Percentiles rank a stretch among this genome's conserved stretches.
These are phyloP conservation scores for Euryodendron excelsum DNA, from an alignment of 148 eudicot species.

Conservation along the genomic window DNA sequence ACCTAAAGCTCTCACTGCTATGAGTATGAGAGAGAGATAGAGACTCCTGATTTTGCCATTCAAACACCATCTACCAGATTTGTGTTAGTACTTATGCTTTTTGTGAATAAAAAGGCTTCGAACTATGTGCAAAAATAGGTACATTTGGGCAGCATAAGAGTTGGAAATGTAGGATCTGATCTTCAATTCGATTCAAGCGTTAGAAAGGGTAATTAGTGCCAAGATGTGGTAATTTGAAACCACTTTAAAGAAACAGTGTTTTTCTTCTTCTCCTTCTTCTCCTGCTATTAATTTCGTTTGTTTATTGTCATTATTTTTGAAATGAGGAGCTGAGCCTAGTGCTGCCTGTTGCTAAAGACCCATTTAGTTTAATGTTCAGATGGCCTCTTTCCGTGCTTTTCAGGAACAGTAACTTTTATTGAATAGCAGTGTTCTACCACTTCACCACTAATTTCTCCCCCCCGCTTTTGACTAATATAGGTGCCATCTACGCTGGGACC, in stretches of 20 bases:
- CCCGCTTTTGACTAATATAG: constrained; percentile 39
- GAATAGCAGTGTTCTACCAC: not conserved
- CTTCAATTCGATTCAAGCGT: not conserved
- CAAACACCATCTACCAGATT: not conserved
- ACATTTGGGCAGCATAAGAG: not conserved
- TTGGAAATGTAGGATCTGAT: not conserved
- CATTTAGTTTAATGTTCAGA: not conserved
- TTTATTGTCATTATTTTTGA: not conserved
- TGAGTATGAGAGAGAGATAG: not conserved
- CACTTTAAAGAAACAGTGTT: not conserved
- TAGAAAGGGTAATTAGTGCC: not conserved
- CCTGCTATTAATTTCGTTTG: not conserved
- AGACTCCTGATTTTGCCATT: not conserved
- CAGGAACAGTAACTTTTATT: not conserved
- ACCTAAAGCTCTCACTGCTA: not conserved
- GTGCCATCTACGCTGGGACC: constrained; percentile 95
- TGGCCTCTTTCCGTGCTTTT: not conserved
- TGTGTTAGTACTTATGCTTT: not conserved
- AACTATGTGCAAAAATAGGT: not conserved
- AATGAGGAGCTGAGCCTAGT: not conserved
- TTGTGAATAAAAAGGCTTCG: not conserved
- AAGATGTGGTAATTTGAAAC: not conserved
- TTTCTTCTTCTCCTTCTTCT: not conserved
- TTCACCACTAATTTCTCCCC: not conserved
- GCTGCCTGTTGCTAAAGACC: not conserved